Conservation (phyloP, 2,329 filamentous ascomycete species). For the Sphaerulina musiva region DNA sequence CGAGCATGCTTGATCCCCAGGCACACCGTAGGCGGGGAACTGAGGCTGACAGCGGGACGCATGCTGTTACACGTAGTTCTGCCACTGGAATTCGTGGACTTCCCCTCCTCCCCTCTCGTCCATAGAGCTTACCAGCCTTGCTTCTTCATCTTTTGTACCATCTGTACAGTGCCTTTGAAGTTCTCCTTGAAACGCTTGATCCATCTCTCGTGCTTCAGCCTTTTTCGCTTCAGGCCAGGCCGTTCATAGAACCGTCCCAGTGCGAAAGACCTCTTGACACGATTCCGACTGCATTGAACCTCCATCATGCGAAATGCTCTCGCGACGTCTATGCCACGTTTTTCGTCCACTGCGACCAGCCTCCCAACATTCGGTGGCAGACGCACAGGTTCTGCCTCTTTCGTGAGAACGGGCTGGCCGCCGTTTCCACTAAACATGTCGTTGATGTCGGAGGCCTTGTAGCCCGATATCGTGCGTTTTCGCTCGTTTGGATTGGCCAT, state of each 20-base stretch:
- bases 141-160: conserved; percentile 63
- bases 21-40: too few species aligned
- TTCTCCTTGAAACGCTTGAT: conserved; percentile 60
- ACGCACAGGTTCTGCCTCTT: conserved; percentile 22
- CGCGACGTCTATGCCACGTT: conserved; percentile 41
- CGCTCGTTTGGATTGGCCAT: conserved; percentile 1
- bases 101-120: neutral
- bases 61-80: neutral
- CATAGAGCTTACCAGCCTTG: conserved; percentile 62
- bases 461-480: neutral
- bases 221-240: conserved; percentile 69
- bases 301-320: conserved; percentile 44
- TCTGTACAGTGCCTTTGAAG: conserved; percentile 57
- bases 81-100: neutral
- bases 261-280: conserved; percentile 49
- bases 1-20: too few species aligned
- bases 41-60: neutral
- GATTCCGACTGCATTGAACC: conserved; percentile 48
- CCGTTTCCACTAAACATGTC: neutral
- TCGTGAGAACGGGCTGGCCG: neutral
- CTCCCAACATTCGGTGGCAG: conserved; percentile 39
- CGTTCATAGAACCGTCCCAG: conserved; percentile 68
- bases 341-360: conserved; percentile 34
- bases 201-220: conserved; percentile 64
- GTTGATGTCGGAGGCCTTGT: neutral